Conservation (phyloP, 331 rosid species). For the Rosa hybrid region DNA sequence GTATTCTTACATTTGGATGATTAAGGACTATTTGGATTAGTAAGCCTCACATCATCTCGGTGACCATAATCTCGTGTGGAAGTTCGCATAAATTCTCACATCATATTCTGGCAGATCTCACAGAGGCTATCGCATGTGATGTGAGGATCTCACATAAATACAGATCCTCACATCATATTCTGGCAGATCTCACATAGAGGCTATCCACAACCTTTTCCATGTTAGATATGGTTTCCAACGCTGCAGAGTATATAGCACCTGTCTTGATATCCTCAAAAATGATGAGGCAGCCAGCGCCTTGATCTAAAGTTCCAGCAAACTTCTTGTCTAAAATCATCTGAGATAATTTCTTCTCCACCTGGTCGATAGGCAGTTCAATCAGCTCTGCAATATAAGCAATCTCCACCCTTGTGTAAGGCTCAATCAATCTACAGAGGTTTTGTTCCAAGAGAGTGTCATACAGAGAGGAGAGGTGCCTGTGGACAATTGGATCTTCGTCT, state of each 20-base stretch:
- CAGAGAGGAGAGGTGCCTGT: constrained; percentile 78
- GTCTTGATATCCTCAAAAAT: constrained; percentile 74
- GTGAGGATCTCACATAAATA: too few relatives aligned
- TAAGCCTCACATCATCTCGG: too few relatives aligned
- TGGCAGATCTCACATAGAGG: constrained; percentile 88
- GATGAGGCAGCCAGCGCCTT: constrained; percentile 84
- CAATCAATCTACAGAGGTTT: constrained; percentile 88
- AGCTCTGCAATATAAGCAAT: constrained; percentile 79
- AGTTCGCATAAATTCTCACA: too few relatives aligned
- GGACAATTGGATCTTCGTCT: constrained; percentile 93
- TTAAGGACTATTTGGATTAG: too few relatives aligned
- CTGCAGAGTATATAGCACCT: constrained; percentile 79
- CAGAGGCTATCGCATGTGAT: too few relatives aligned
- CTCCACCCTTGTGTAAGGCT: constrained; percentile 92
- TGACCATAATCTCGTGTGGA: too few relatives aligned
- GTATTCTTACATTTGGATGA: too few relatives aligned
- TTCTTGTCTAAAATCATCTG: constrained; percentile 89
- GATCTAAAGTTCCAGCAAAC: constrained; percentile 85
- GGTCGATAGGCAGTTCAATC: constrained; percentile 76
- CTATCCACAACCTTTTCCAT: constrained; percentile 88
- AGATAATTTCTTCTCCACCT: constrained; percentile 78
- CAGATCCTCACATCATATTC: constrained; percentile 24
- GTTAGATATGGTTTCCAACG: constrained; percentile 79
- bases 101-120: too few relatives aligned
- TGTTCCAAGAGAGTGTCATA: constrained; percentile 87